Evolutionary conservation across 371 early-diverging fungal genomes (phyloP).

Genomic region (Mortierella polycephala): DNA sequence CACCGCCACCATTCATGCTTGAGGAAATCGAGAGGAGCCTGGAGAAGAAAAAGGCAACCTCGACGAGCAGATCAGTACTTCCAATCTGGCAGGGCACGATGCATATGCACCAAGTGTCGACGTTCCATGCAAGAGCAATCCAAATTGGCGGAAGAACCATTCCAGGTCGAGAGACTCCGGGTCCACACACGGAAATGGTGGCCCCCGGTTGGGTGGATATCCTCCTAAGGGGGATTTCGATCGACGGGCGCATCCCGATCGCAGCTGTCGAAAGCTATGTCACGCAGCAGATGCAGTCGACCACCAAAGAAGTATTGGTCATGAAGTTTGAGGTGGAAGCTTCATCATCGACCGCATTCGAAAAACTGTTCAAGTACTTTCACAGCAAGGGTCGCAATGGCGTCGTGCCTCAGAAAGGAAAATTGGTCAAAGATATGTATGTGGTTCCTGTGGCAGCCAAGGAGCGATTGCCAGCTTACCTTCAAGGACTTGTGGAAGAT

Average conservation of each 20-base stretch:
- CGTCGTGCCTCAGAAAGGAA: constrained; percentile 74
- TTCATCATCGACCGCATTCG: constrained; percentile 6
- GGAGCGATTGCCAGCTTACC: constrained; percentile 65
- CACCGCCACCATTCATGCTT: constrained; percentile 51
- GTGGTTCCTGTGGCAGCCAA: constrained; percentile 67
- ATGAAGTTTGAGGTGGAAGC: constrained; percentile 60
- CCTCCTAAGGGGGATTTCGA: constrained; percentile 65
- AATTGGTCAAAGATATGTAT: constrained; percentile 80
- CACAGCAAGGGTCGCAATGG: constrained; percentile 69
- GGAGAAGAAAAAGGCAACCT: constrained; percentile 13
- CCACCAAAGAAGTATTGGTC: constrained; percentile 69
- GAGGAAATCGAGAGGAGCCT: constrained; percentile 30
- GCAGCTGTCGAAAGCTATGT: constrained; percentile 68
- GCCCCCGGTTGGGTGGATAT: constrained; percentile 68
- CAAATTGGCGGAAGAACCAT: constrained; percentile 71
- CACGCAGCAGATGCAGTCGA: constrained; percentile 61
- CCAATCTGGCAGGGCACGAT: constrained; percentile 74
- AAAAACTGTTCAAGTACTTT: constrained; percentile 68
- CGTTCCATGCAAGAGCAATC: constrained; percentile 64
- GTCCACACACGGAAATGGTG: constrained; percentile 30
- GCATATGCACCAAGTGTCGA: constrained; percentile 76
- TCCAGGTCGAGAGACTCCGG: constrained; percentile 14
- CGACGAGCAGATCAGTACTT: constrained; percentile 16
- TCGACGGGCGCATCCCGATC: constrained; percentile 76
- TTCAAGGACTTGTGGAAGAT: constrained; percentile 41